Evolutionary conservation across 805 yeast genomes (phyloP).

Genomic region (Saturnispora gosingensis): DNA sequence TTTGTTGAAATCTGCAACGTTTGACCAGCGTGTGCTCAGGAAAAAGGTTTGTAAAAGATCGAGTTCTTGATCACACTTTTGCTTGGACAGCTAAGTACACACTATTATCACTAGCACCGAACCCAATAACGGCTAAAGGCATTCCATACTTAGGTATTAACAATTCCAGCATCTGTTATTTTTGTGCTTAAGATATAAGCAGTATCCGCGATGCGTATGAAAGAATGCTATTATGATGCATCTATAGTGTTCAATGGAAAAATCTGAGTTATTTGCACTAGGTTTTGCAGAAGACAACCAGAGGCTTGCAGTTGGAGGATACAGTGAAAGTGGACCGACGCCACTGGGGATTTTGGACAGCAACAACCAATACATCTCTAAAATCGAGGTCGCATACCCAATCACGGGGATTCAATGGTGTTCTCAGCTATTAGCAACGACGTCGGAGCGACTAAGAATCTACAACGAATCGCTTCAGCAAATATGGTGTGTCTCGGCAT

Average conservation of each 20-base stretch:
- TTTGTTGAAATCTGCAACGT: not conserved
- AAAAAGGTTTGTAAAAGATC: no score
- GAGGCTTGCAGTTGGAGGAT: slow-evolving; percentile 3
- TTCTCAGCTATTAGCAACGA: slow-evolving; percentile 50
- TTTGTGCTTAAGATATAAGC: not conserved
- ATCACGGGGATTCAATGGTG: slow-evolving; percentile 72
- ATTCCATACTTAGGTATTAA: no score
- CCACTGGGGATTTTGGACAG: slow-evolving; percentile 23
- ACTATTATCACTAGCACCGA: no score
- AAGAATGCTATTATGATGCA: not conserved
- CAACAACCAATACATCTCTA: slow-evolving; percentile 42
- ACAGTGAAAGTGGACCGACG: slow-evolving; percentile 2
- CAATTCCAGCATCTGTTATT: not conserved
- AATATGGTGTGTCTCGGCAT: slow-evolving; percentile 3
- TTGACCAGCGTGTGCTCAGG: not conserved
- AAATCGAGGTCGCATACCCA: slow-evolving; percentile 45
- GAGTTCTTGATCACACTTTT: no score
- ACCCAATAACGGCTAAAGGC: no score
- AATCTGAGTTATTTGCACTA: slow-evolving; percentile 1
- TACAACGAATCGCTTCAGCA: slow-evolving; percentile 21
- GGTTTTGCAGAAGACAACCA: slow-evolving; percentile 2
- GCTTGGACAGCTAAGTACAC: no score
- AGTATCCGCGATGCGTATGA: not conserved
- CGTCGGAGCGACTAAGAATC: slow-evolving; percentile 62
- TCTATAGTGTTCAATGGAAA: slow-evolving; percentile 2